Base-by-base conservation (phyloP, 768 basidiomycete genomes). In the Thelephora ganbajun region DNA sequence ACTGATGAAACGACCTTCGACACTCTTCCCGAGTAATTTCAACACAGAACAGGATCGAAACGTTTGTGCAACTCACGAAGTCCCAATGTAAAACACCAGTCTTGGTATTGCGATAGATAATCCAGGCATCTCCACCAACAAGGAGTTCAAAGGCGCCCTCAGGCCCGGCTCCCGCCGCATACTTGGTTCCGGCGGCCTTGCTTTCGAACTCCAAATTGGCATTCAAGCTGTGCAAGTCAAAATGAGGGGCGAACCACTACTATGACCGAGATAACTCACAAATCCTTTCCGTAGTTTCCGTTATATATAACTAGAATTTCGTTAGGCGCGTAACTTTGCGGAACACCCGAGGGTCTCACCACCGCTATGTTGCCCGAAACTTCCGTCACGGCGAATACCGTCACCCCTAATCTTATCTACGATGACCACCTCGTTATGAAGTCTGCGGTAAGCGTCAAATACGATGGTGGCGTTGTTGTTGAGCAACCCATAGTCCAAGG, bases 61-160 rank as follows among this genome's bases (percentile, higher is more conserved):
- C 26, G 18, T 2, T 3, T 0, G 48, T 33, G 22, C 14, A 2
- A 69, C 80, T 56, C 49, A 83, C 80, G 56, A 81, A 76, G 55
- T 86, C 83, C 79, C 80, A 86, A 56, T 83, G 80, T 42, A 78
- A 56, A 14, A 76, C 69, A 3, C 68, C 62, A 1, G 81, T 80
- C 22, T 70, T 44, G 9, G 66, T 59, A 55, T 85, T 83, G 11
- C 64, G 63, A 55, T 72, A 80, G 22, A 83, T 76, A 80, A 83
- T 82, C 83, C 83, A 86, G 41, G 66, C 63, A 50, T 77, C 66
- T 0, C 75, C 83, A 30, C 74, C 67, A 49, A 83, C 68, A 4
- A 80, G 61, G 11, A 68, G 72, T 7, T 68, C 71, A 44, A 84
- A 71, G 0, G 80, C 79, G 22, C 55, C 48, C 52, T 68, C 63